Conservation (phyloP, 306 rosid species). For the Vigna reflexopilosa region DNA sequence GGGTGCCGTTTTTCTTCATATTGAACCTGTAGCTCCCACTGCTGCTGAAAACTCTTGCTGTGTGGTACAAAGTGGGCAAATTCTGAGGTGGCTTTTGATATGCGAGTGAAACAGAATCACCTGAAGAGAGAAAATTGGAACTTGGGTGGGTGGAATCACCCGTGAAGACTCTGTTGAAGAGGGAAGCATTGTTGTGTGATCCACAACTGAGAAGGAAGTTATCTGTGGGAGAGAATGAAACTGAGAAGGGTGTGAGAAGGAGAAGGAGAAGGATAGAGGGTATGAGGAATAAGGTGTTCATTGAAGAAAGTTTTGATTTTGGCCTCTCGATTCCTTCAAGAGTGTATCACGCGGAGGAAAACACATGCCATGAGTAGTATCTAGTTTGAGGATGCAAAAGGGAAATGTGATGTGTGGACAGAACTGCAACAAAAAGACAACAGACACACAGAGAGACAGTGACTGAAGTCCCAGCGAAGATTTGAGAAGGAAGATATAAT, state of each 20-base stretch:
- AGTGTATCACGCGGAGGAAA: constrained; percentile 30
- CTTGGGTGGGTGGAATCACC: constrained; percentile 61
- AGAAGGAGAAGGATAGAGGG: constrained; percentile 41
- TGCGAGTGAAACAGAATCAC: constrained; percentile 57
- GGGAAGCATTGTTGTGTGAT: constrained; percentile 62
- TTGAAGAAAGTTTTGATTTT: constrained; percentile 47
- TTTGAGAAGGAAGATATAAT: constrained; percentile 33
- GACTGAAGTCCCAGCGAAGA: constrained; percentile 36
- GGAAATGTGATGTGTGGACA: constrained; percentile 9
- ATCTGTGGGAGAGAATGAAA: constrained; percentile 72
- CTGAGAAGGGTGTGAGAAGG: constrained; percentile 48
- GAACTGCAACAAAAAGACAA: constrained; percentile 45
- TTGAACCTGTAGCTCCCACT: constrained; percentile 65
- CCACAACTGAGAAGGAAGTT: constrained; percentile 86
- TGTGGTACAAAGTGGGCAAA: constrained; percentile 58
- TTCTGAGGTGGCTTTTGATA: constrained; percentile 61
- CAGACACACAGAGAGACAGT: constrained; percentile 28
- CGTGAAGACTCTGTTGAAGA: constrained; percentile 61
- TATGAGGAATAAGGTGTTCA: constrained; percentile 51
- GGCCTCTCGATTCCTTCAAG: constrained; percentile 38
- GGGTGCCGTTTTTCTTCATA: constrained; percentile 72
- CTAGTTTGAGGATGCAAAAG: neutral
- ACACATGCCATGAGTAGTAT: constrained; percentile 8
- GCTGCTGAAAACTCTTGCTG: constrained; percentile 81
- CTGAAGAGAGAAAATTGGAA: constrained; percentile 56